Conservation (phyloP, 208 protist genomes). For the Tritrichomonas musculus region DNA sequence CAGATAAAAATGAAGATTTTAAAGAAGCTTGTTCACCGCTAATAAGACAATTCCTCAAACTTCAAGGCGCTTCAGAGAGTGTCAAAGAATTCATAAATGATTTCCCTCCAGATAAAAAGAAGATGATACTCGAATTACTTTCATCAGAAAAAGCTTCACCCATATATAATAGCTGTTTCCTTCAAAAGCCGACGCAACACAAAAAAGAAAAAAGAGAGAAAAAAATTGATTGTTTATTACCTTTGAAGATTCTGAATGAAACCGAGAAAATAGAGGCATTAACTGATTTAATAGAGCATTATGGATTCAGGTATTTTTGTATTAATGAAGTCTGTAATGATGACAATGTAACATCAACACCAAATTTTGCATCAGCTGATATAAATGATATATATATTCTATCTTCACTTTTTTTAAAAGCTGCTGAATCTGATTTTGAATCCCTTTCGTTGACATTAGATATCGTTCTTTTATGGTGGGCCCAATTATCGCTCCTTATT, state of each 20-base stretch:
- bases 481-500: background rate
- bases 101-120: background rate
- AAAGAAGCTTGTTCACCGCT: background rate
- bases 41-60: background rate
- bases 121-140: background rate
- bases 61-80: background rate
- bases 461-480: background rate
- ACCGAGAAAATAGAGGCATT: background rate
- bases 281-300: background rate
- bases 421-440: background rate
- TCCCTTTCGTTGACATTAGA: background rate
- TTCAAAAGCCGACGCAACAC: background rate
- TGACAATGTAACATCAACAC: too few species aligned
- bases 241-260: background rate
- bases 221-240: background rate
- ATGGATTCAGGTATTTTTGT: background rate
- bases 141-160: background rate
- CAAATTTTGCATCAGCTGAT: background rate
- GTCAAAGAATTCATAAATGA: background rate
- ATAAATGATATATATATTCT: background rate
- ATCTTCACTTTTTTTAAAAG: background rate
- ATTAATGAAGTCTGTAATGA: too few species aligned
- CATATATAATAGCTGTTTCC: background rate
- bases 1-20: background rate
- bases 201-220: background rate